phyloP scores from a whole-genome alignment of 306 rosid genomes.

The Sphenostylis stenocarpa region DNA sequence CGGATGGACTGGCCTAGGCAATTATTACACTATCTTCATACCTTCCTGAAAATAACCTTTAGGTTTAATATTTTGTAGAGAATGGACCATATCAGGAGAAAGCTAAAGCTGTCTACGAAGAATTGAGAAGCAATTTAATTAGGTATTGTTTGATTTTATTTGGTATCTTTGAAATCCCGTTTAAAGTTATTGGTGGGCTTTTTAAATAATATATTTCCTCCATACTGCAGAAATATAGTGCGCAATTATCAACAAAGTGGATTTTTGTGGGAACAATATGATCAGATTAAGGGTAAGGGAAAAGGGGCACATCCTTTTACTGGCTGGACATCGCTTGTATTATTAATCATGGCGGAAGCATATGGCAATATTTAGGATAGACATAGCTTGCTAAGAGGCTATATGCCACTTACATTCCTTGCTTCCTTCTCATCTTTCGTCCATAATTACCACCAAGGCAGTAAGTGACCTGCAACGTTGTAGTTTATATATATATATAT shows the following conservation, averaged over 20 bases:
- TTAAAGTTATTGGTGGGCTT: neutral
- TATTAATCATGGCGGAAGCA: constrained; percentile 80
- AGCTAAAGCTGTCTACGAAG: constrained; percentile 66
- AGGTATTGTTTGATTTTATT: constrained; percentile 48
- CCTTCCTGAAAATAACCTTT: constrained; percentile 24
- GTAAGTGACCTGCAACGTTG: neutral
- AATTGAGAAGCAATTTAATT: constrained; percentile 76
- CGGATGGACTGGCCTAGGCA: neutral
- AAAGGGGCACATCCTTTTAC: constrained; percentile 84
- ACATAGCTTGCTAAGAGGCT: constrained; percentile 12
- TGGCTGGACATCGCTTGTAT: constrained; percentile 92
- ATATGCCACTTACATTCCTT: neutral
- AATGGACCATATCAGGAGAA: constrained; percentile 72
- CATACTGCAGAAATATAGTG: constrained; percentile 52
- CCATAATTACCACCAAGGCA: neutral
- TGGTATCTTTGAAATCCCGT: neutral
- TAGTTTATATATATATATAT: neutral
- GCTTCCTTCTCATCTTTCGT: neutral
- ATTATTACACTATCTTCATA: neutral
- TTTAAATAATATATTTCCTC: neutral
- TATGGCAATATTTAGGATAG: constrained; percentile 51
- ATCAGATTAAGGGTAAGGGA: constrained; percentile 80
- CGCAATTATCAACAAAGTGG: constrained; percentile 67
- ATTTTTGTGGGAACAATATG: constrained; percentile 89
- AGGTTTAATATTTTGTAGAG: constrained; percentile 50